Base-by-base conservation (phyloP, 163 green algal genomes). In the Scenedesmus sp. region DNA sequence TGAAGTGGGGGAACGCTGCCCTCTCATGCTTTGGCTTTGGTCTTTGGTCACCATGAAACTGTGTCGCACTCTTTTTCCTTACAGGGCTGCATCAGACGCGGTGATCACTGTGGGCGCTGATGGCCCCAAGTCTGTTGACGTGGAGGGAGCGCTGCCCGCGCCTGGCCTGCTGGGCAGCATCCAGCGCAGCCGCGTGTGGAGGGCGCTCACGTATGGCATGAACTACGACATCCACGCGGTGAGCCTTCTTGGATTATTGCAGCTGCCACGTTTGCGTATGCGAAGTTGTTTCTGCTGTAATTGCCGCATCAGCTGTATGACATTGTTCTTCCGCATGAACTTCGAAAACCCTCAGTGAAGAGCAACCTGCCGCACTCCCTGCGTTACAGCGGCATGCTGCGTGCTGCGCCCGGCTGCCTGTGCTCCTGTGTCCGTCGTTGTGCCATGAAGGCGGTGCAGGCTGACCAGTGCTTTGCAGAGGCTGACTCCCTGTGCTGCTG, bases 141-240 rank as follows among this genome's bases (percentile, higher is more conserved):
- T 82, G 66, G 52, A 90, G 16, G 92, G 15, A 26, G 86, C 76
- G 46, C 20, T 79, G 57, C 85, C 89, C 57, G n/a, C 20, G 7
- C 67, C 60, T 10, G 64, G 91, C 16, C 57, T 86, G 55, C 82
- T 85, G 52, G 74, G 79, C 89, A 52, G 76, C 15, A 74, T 92
- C 9, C n/a, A 79, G 26, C 26, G 70, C 12, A 82, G 62, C 0
- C 60, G 60, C 3, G 46, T 81, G 12, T 89, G 84, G 57, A 88
- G 85, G 55, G 64, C 88, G 2, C 20, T 89, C 26, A 88, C 34
- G 20, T 55, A 93, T 46, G 89, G 92, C 0, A 46, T 84, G 20
- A 89, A 93, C 81, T 88, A 87, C 18, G 90, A 93, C 77, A 90
- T 94, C 54, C 88, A 94, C 77, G 82, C 91, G 88, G 92, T 86